Evolutionary conservation across 805 yeast species (phyloP), one percentile per base, ranked within the genome.

Genomic region (Grigorovia jiainica): DNA sequence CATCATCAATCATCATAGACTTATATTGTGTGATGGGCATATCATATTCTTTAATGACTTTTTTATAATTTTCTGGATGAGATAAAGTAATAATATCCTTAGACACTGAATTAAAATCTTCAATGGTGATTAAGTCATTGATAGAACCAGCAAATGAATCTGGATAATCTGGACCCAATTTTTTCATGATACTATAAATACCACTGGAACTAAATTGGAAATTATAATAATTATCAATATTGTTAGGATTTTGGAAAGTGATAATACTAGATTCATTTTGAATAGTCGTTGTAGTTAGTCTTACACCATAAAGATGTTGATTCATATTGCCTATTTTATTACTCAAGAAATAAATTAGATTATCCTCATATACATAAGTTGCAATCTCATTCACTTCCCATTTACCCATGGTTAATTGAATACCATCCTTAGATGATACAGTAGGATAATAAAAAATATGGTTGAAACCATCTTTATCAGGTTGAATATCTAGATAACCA

Each of bases 401-500:
- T 2, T 65, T 53, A 13, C 79, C 80, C 2, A 46, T 39, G 0
- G 79, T 69, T 7, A 76, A 42, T 38, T 69, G 64, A 4, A 42
- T 47, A 1, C 78, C 78, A 3, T 58, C 53, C 0, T 63, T 51
- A 27, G 71, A 55, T 5, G 61, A 54, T 1, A 73, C 68, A 2
- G 72, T 65, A 15, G 71, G 62, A 50, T 76, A 82, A 54, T 73
- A 76, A 2, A 78, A 85, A 38, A 84, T 60, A 55, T 83, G 92
- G 46, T 73, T 75, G 57, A 61, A 80, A 0, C 82, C 80, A 10
- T 66, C 43, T 9, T 54, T 66, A 27, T 67, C 69, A 15, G 72
- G 76, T 11, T 77, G 69, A 3, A 76, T 61, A 55, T 83, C 92
- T 39, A 83, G 67, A 52, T 78, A 84, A 0, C 90, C 90, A 44